A percentile compares a stretch with the other conserved stretches of the same genome.
These are phyloP conservation scores for Thuja plicata DNA, from an alignment of 83 land plant genomes.

Conservation along the genomic window DNA sequence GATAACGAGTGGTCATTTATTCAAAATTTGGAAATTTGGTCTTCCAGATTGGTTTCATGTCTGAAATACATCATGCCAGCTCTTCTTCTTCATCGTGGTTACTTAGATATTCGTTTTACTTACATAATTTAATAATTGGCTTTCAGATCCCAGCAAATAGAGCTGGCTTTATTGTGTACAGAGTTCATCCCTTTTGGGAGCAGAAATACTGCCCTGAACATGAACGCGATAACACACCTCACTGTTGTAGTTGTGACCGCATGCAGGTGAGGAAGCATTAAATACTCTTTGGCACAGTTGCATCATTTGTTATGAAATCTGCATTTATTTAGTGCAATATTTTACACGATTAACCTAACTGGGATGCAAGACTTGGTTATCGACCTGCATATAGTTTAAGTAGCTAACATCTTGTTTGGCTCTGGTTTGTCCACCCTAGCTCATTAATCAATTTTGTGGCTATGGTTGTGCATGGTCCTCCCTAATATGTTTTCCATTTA, in stretches of 20 bases:
- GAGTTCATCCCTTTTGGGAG: conserved; percentile 94
- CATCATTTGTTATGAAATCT: neutral
- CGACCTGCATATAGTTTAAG: neutral
- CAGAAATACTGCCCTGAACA: conserved; percentile 94
- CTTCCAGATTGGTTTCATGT: conserved; percentile 3
- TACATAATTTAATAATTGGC: neutral
- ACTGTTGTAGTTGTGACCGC: conserved; percentile 96
- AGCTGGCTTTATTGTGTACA: conserved; percentile 86
- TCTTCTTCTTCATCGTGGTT: neutral
- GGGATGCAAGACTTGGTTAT: neutral
- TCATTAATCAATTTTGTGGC: neutral
- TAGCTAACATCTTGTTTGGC: neutral
- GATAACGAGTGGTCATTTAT: neutral
- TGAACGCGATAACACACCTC: conserved; percentile 81
- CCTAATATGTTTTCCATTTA: neutral
- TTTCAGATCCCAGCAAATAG: conserved; percentile 85
- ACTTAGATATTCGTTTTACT: neutral
- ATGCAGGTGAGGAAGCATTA: conserved; percentile 63
- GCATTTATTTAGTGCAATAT: neutral
- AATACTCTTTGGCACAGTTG: neutral
- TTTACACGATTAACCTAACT: neutral
- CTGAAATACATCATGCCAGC: neutral
- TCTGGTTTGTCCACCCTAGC: neutral
- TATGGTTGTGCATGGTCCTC: neutral
- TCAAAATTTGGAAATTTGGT: neutral